A percentile compares a stretch with the other conserved stretches of the same genome.
Evolutionary conservation across 1,139 yeast genomes (phyloP).

Genomic region (Scheffersomyces parashehatae): DNA sequence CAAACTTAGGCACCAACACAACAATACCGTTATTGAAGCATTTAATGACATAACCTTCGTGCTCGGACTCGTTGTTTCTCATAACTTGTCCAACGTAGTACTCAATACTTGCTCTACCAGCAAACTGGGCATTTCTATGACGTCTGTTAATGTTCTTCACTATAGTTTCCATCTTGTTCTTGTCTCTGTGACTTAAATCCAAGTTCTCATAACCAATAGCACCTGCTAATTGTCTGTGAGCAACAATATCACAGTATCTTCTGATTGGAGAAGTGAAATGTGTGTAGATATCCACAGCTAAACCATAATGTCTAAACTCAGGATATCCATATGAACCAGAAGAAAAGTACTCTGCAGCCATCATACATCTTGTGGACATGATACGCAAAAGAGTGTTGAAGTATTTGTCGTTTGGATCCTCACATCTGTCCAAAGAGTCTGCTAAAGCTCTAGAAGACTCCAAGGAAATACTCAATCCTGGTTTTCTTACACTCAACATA

Average conservation of each 20-base stretch:
- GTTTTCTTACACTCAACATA: constrained; percentile 80
- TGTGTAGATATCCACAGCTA: constrained; percentile 95
- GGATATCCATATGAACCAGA: constrained; percentile 90
- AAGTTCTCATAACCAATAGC: constrained; percentile 92
- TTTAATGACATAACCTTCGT: constrained; percentile 89
- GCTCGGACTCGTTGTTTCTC: constrained; percentile 71
- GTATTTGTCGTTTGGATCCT: constrained; percentile 79
- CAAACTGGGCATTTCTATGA: constrained; percentile 98
- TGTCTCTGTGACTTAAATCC: constrained; percentile 82
- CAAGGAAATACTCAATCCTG: constrained; percentile 69
- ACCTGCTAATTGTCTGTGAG: constrained; percentile 95
- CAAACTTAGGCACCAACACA: constrained; percentile 94
- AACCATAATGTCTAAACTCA: constrained; percentile 96
- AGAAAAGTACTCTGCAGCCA: constrained; percentile 97
- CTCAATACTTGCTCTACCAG: constrained; percentile 97
- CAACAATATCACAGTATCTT: constrained; percentile 96
- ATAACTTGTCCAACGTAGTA: constrained; percentile 97
- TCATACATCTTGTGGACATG: constrained; percentile 98
- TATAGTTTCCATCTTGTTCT: constrained; percentile 83
- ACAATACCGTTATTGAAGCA: constrained; percentile 95
- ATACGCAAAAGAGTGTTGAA: constrained; percentile 93
- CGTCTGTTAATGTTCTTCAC: constrained; percentile 89
- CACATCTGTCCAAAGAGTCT: constrained; percentile 87
- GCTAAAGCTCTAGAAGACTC: constrained; percentile 92
- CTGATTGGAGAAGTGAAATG: constrained; percentile 99